Base-by-base conservation (phyloP, 768 basidiomycete genomes). In the Boletus barrowsii region DNA sequence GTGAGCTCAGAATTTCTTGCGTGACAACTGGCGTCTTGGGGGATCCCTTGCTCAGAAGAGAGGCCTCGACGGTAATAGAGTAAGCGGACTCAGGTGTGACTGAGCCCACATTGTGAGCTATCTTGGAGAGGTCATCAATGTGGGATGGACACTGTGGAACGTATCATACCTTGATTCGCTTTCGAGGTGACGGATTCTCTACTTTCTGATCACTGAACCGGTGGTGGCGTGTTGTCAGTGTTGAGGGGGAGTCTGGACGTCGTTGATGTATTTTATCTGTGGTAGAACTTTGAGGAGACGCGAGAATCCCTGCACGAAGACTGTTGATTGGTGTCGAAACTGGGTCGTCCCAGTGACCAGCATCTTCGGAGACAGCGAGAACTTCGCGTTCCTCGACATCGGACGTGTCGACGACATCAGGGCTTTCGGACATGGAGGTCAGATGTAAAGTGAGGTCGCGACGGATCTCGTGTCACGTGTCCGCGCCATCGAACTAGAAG, bases 311-410 rank as follows among this genome's bases (percentile, higher is more conserved):
- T 4, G 42, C 18, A 24, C 10, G 10, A 29, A 29, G 29, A 29
- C 5, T 37, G 20, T 49, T 42, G 24, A 33, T 11, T 15, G 49
- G 51, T 26, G 54, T 42, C n/a, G 37, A 42, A 41, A 24, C 17
- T 35, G 51, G 29, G 35, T 10, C 18, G 5, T 15, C 2, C 47
- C 49, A 44, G 11, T 32, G 51, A 41, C 57, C 47, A n/a, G 29
- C 43, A 5, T 47, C 52, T 20, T 67, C 54, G 7, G 61, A 52
- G 57, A 56, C 48, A 14, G 53, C 42, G n/a, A 79, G 55, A 42
- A 75, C 73, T 60, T 80, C 80, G 39, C 75, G 74, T 58, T 87
- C 85, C 60, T 86, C 85, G 44, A 72, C 68, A 58, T 87, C 85
- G 5, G 84, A 86, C 17, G 85, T 85, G 61, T 83, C 83, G 14